Base-by-base conservation (phyloP, 129 eudicot genomes). In the Arctium lappa region DNA sequence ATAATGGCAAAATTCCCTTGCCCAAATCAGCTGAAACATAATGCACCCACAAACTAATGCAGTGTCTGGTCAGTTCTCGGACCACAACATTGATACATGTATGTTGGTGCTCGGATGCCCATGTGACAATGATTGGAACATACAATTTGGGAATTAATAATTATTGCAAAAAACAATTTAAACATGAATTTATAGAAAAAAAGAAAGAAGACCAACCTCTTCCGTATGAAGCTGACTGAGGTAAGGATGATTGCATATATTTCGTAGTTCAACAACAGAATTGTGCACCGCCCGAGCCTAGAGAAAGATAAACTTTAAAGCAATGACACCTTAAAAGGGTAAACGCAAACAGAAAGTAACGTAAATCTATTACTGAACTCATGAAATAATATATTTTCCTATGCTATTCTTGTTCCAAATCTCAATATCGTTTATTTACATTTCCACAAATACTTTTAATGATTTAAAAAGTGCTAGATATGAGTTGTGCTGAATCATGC, bases 201-300 rank as follows among this genome's bases (percentile, higher is more conserved):
- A 42, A 78, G 73, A 75, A 62, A 81, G 65, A 81, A 80, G 74
- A 85, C 73, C 85, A 74, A 90, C 99, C 97, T 95, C 95, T 70
- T 95, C 99, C 33, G 87, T 89, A 86, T 95, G 99, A 86, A 95
- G 97, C 79, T 95, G 99, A 88, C 99, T 93, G 81, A 95, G 93
- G 88, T 95, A 95, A 74, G 99, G 99, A 86, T 95, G 99, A 87
- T 95, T 95, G 88, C 99, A 95, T 75, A 95, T 95, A 83, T 95
- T 95, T 53, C 99, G 94, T 38, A 95, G 93, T 85, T 95, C 97
- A 94, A 95, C 94, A 46, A 95, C 99, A 29, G 98, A 87, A 86
- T 95, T 95, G 87, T 95, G 99, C 84, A 95, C 97, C 12, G 98
- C 70, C 29, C 94, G 89, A 86, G 88, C 89, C 99, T 95, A 85